These are phyloP conservation scores for Lichtheimia corymbifera DNA, from an alignment of 371 early-diverging fungal genomes.

Conservation along the genomic window DNA sequence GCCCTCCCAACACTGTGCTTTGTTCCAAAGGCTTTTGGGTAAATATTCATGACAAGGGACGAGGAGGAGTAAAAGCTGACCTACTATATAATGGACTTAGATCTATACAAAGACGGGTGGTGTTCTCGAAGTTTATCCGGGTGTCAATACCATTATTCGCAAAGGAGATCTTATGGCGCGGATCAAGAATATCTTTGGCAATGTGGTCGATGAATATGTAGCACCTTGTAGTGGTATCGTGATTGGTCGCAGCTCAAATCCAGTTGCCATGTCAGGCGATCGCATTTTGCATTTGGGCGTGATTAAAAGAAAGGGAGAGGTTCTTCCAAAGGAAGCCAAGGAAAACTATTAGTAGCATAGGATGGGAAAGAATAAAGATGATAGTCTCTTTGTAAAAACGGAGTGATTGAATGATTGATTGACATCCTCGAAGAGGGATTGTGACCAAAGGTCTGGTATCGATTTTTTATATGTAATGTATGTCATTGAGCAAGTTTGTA, in stretches of 20 bases:
- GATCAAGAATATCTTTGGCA: constrained; percentile 90
- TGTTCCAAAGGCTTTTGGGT: constrained; percentile 43
- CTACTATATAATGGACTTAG: constrained; percentile 5
- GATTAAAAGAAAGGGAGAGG: constrained; percentile 57
- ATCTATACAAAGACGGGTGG: constrained; percentile 67
- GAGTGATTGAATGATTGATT: not conserved
- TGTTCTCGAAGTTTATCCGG: constrained; percentile 83
- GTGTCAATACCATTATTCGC: constrained; percentile 82
- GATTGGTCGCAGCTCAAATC: constrained; percentile 59
- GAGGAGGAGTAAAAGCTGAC: constrained; percentile 29
- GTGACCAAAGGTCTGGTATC: too few species aligned
- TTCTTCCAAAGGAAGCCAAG: constrained; percentile 61
- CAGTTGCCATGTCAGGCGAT: constrained; percentile 80
- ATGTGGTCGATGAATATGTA: constrained; percentile 86
- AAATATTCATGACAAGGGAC: constrained; percentile 33
- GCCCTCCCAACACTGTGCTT: constrained; percentile 22
- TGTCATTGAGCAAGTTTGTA: too few species aligned
- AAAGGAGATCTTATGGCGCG: constrained; percentile 90
- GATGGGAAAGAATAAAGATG: too few species aligned
- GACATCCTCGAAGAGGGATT: not conserved
- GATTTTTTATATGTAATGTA: too few species aligned
- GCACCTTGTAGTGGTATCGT: constrained; percentile 85
- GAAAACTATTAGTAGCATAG: constrained; percentile 41
- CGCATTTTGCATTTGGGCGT: constrained; percentile 83
- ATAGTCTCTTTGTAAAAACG: not conserved